Evolutionary conservation across 2,329 filamentous ascomycete genomes (phyloP), one percentile per base, ranked within the genome.

Genomic region (Pyricularia grisea): DNA sequence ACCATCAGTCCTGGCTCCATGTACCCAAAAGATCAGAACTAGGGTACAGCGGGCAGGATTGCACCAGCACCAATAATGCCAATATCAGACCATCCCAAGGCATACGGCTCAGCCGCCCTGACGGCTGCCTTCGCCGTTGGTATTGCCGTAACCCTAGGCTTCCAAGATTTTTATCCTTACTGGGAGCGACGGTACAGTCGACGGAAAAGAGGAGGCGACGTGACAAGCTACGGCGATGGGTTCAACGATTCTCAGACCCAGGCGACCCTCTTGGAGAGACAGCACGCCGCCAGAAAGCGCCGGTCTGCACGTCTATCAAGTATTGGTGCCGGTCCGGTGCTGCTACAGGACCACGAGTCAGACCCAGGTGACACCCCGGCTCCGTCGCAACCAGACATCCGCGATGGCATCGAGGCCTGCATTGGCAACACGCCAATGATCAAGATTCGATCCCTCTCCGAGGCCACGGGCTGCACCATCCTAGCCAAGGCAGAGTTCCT

Each of bases 401-500:
- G 88, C 17, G 87, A 92, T 69, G 95, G 95, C 23, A 92, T 99
- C 70, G 93, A 97, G 78, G 92, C 90, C 65, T 92, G 91, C 76
- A 98, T 99, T 76, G 95, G 95, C 69, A 92, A 97, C 79, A 99
- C 95, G 17, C 94, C 94, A 0, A 85, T 99, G 30, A 87, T 99
- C 74, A 88, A 88, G 72, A 94, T 99, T 77, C 91, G 89, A 73
- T 94, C 92, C 55, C 86, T 99, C 27, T 96, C 92, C 3, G 88
- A 91, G 65, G 92, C 90, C n/a, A 97, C 95, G 4, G 93, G 93
- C 23, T 93, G 95, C 75, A 89, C 89, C 58, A 97, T 99, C 75
- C 83, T 98, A 42, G 95, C 90, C 73, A 99, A 99, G 81, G 93
- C 93, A 66, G 95, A 99, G 85, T 96, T 97, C 76, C 86, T 99